These are phyloP conservation scores for Xerocomellus amylosporus DNA, from an alignment of 768 basidiomycete genomes.

Conservation along the genomic window DNA sequence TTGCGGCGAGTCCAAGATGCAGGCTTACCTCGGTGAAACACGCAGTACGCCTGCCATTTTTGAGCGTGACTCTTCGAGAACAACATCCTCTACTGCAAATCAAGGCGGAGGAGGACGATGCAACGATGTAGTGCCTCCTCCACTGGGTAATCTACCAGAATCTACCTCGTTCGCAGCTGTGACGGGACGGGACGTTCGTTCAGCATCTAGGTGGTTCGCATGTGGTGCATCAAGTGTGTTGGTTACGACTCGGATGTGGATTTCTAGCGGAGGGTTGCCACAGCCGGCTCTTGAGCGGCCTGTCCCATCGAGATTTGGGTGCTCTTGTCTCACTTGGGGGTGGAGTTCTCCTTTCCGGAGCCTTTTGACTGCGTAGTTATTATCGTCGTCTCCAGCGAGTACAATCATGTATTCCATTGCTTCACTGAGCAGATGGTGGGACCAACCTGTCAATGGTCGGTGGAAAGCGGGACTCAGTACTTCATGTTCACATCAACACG, in stretches of 20 bases:
- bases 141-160: background rate
- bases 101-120: conserved; percentile 11
- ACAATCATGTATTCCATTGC: too few species aligned
- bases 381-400: background rate
- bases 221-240: conserved; percentile 9
- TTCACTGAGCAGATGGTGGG: too few species aligned
- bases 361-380: too few species aligned
- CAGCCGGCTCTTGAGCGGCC: background rate
- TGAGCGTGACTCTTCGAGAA: conserved; percentile 3
- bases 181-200: background rate
- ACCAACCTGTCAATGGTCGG: background rate
- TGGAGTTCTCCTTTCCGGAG: background rate
- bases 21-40: too few species aligned
- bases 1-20: conserved; percentile 3
- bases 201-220: background rate
- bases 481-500: background rate
- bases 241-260: conserved; percentile 11
- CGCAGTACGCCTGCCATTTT: too few species aligned
- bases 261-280: conserved; percentile 14
- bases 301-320: background rate
- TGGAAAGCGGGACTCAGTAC: background rate
- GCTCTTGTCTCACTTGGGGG: too few species aligned
- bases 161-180: background rate
- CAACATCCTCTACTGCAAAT: background rate
- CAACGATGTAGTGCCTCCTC: background rate